A percentile compares a stretch with the other conserved stretches of the same genome.
Evolutionary conservation across 73 alveolate species (phyloP).

Genomic region (Halteria grandinella): DNA sequence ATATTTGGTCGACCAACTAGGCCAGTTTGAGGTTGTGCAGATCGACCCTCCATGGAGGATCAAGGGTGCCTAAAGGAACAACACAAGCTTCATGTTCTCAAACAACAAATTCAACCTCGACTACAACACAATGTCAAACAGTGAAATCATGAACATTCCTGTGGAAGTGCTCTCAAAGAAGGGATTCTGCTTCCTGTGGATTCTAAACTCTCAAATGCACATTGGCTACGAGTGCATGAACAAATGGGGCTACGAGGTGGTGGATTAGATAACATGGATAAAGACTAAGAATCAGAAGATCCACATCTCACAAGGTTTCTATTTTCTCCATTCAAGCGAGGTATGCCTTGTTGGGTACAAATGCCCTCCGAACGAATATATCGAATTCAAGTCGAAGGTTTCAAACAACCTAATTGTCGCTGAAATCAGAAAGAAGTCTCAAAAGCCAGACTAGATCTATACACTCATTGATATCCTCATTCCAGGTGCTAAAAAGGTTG

Average conservation of each 20-base stretch:
- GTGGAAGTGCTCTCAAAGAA: conserved; percentile 78
- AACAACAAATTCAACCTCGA: conserved; percentile 85
- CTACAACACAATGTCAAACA: conserved; percentile 86
- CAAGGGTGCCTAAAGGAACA: conserved; percentile 90
- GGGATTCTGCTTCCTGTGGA: conserved; percentile 92
- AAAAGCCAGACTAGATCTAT: conserved; percentile 88
- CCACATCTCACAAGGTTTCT: conserved; percentile 87
- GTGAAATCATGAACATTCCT: conserved; percentile 85
- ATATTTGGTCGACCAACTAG: conserved; percentile 74
- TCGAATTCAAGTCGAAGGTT: conserved; percentile 71
- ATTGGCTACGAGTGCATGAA: conserved; percentile 86
- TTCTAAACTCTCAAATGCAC: conserved; percentile 78
- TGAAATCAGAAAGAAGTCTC: conserved; percentile 82
- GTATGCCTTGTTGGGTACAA: conserved; percentile 78
- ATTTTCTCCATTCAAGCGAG: conserved; percentile 87
- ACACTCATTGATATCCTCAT: conserved; percentile 82
- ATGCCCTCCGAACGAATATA: conserved; percentile 76
- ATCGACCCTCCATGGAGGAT: conserved; percentile 96
- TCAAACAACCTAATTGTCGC: conserved; percentile 82
- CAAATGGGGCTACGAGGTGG: conserved; percentile 93
- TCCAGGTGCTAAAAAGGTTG: conserved; percentile 87
- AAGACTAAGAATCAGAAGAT: conserved; percentile 81
- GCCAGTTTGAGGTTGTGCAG: conserved; percentile 83
- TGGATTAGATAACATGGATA: conserved; percentile 86
- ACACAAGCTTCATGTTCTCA: conserved; percentile 90